Evolutionary conservation across 2,329 filamentous ascomycete species (phyloP).

Genomic region (Penicillium brasilianum): DNA sequence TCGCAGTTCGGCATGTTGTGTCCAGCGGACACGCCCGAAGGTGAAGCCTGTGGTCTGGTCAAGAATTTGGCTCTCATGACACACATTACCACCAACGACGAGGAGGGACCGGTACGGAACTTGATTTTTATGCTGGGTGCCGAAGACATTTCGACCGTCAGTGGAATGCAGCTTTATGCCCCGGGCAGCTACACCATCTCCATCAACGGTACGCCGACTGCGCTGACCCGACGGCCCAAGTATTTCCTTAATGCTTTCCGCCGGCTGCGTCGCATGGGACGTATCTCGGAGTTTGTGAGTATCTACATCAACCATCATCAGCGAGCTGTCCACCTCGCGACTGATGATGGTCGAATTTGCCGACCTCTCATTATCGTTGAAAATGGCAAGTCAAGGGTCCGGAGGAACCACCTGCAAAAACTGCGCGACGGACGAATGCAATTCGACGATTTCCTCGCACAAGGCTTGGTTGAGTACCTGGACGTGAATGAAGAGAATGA

Average conservation of each 20-base stretch:
- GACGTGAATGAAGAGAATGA: conserved; percentile 99
- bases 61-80: conserved; percentile 99
- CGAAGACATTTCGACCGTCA: conserved; percentile 78
- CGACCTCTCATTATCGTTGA: conserved; percentile 95
- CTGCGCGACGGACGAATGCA: conserved; percentile 81
- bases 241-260: conserved; percentile 84
- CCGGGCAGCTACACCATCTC: conserved; percentile 87
- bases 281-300: conserved; percentile 94
- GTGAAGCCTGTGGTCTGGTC: conserved; percentile 95
- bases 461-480: conserved; percentile 92
- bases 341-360: conserved; percentile 95
- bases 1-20: conserved; percentile 99
- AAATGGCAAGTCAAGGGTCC: conserved; percentile 81
- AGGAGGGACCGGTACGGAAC: conserved; percentile 86
- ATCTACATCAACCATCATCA: conserved; percentile 96
- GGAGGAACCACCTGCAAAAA: conserved; percentile 75
- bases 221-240: conserved; percentile 83
- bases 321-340: conserved; percentile 89
- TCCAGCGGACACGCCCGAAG: conserved; percentile 95
- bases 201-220: conserved; percentile 93
- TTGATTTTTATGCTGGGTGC: conserved; percentile 86
- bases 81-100: conserved; percentile 95
- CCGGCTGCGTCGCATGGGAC: conserved; percentile 82
- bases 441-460: conserved; percentile 91
- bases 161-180: conserved; percentile 84